Conservation (phyloP, 2,329 filamentous ascomycete genomes). For the Cordyceps javanica region DNA sequence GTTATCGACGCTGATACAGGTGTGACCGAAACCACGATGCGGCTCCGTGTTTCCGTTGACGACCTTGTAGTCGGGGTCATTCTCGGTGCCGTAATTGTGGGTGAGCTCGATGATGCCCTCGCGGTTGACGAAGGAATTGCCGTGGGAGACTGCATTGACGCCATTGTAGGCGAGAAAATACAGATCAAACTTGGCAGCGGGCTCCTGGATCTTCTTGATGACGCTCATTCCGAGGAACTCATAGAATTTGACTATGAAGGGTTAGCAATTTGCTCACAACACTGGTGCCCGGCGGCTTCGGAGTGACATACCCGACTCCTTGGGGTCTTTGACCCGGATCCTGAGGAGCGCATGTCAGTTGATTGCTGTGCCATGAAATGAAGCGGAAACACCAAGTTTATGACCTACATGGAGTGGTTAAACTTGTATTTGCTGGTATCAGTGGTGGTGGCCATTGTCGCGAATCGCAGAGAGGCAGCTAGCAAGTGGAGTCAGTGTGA, state of each 20-base stretch:
- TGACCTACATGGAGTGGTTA: conserved; percentile 78
- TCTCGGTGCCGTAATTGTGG: conserved; percentile 82
- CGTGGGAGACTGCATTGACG: conserved; percentile 65
- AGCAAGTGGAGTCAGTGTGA: not conserved
- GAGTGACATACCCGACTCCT: conserved; percentile 55
- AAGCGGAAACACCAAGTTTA: too few relatives aligned
- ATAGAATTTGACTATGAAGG: conserved; percentile 72
- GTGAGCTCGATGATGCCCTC: conserved; percentile 86
- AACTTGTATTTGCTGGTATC: conserved; percentile 73
- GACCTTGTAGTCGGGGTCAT: conserved; percentile 71
- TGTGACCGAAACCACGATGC: conserved; percentile 76
- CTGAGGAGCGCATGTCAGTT: conserved; percentile 39
- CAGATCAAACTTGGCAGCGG: conserved; percentile 86
- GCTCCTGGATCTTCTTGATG: conserved; percentile 73
- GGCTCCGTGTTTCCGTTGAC: conserved; percentile 91
- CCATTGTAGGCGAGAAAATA: conserved; percentile 92
- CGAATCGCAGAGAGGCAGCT: conserved; percentile 21
- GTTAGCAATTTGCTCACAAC: conserved; percentile 11
- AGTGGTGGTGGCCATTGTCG: conserved; percentile 62
- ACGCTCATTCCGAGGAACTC: conserved; percentile 83
- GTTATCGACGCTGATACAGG: conserved; percentile 76
- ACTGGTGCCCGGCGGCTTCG: not conserved
- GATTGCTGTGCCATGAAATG: too few relatives aligned
- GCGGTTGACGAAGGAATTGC: conserved; percentile 69
- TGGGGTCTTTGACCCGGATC: conserved; percentile 92